These are phyloP conservation scores for Phytophthora europaea DNA, from an alignment of 352 stramenopile species.

Conservation along the genomic window DNA sequence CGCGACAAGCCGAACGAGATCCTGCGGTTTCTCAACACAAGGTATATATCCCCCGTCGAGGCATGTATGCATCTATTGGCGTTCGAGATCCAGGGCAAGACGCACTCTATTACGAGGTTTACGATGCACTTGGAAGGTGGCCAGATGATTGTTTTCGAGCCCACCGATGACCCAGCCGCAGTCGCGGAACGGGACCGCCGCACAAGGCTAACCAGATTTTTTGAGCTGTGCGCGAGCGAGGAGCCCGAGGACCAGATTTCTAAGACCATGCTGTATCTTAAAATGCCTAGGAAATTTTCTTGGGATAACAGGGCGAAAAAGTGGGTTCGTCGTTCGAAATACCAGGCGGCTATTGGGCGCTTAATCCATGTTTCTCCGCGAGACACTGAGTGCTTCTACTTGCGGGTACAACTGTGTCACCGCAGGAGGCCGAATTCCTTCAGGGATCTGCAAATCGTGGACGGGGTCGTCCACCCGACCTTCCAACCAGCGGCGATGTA, in stretches of 20 bases:
- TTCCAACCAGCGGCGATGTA: too few species aligned
- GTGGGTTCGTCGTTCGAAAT: conserved; percentile 23
- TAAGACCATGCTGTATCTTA: conserved; percentile 22
- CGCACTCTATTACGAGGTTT: conserved; percentile 24
- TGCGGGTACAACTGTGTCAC: too few species aligned
- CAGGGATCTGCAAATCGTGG: too few species aligned
- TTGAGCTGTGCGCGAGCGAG: conserved; percentile 18
- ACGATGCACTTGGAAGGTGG: conserved; percentile 4
- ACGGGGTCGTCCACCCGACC: too few species aligned
- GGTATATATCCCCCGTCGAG: neutral
- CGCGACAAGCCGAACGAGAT: neutral
- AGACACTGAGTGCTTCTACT: too few species aligned
- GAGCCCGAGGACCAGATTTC: conserved; percentile 11
- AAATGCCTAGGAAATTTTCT: conserved; percentile 23
- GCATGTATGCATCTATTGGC: neutral
- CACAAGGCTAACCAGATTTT: conserved; percentile 6
- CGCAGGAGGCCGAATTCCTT: too few species aligned
- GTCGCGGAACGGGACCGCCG: neutral
- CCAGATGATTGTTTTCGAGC: neutral
- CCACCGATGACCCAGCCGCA: neutral
- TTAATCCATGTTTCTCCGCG: too few species aligned
- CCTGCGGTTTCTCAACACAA: neutral
- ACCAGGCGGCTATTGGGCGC: conserved; percentile 18
- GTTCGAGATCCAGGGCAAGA: neutral
- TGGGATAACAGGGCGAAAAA: neutral